Conservation (phyloP, 345 rosid species). For the Turnera subulata region DNA sequence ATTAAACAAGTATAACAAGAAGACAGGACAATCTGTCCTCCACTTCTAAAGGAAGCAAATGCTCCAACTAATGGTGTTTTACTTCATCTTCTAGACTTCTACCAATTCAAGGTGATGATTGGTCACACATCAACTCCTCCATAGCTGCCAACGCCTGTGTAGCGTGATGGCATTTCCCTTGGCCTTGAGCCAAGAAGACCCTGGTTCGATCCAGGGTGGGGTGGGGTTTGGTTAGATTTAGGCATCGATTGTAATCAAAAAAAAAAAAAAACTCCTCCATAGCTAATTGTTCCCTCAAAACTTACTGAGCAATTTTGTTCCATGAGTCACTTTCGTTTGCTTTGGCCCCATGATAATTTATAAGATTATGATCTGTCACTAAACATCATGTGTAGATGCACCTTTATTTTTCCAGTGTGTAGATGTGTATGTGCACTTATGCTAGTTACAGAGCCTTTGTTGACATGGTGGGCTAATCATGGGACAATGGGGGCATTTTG, state of each 20-base stretch:
- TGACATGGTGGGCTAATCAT: slow-evolving; percentile 15
- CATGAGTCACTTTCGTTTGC: not conserved
- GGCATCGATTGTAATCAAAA: too few relatives aligned
- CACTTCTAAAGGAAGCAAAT: slow-evolving; percentile 16
- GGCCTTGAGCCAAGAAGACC: too few relatives aligned
- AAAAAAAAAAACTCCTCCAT: too few relatives aligned
- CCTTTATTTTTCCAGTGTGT: not conserved
- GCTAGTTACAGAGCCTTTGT: not conserved
- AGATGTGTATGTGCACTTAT: not conserved
- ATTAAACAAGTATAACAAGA: slow-evolving; percentile 3
- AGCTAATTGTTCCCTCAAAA: not conserved
- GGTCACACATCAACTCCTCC: slow-evolving; percentile 16
- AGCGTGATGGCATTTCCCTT: too few relatives aligned
- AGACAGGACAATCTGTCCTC: slow-evolving; percentile 20
- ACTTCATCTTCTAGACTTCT: not conserved
- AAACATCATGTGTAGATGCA: too few relatives aligned
- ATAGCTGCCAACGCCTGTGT: too few relatives aligned
- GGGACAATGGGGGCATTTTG: slow-evolving; percentile 5
- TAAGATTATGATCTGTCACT: too few relatives aligned
- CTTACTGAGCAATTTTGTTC: not conserved
- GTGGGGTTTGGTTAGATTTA: too few relatives aligned
- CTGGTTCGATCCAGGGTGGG: too few relatives aligned
- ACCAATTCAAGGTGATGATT: not conserved
- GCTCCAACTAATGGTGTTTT: not conserved
- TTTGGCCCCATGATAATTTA: slow-evolving; percentile 15